phyloP scores from a whole-genome alignment of 2,329 filamentous ascomycete species.

The Diplocarpon rosae region DNA sequence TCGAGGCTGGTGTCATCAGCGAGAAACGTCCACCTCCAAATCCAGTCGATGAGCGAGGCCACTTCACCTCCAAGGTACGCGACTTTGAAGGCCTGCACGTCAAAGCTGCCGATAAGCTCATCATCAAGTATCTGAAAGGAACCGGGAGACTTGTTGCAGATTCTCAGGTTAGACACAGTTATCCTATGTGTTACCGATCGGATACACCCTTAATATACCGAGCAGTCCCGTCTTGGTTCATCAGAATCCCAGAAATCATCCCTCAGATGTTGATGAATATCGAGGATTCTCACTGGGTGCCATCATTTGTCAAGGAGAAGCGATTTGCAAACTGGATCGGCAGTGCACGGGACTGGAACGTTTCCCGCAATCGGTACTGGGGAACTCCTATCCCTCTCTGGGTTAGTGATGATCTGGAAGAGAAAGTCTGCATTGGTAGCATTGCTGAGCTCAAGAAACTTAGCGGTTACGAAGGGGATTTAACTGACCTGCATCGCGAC shows the following conservation, averaged over 20 bases:
- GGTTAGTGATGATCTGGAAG: slow-evolving; percentile 81
- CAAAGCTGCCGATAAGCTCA: slow-evolving; percentile 84
- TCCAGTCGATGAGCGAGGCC: slow-evolving; percentile 75
- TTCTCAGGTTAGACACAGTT: slow-evolving; percentile 80
- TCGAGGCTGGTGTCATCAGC: slow-evolving; percentile 65
- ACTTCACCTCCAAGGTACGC: slow-evolving; percentile 64
- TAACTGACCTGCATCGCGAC: slow-evolving; percentile 82
- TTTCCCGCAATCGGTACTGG: slow-evolving; percentile 91
- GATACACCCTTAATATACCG: slow-evolving; percentile 90
- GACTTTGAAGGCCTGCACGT: slow-evolving; percentile 84
- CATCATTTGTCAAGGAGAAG: slow-evolving; percentile 79
- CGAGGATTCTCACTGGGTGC: slow-evolving; percentile 84
- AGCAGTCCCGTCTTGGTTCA: slow-evolving; percentile 90
- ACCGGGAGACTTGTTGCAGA: slow-evolving; percentile 71
- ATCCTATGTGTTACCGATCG: slow-evolving; percentile 90
- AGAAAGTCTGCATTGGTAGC: slow-evolving; percentile 78
- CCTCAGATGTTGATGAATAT: slow-evolving; percentile 87
- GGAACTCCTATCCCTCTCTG: slow-evolving; percentile 86
- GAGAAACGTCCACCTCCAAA: slow-evolving; percentile 74
- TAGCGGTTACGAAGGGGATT: slow-evolving; percentile 73
- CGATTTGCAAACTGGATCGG: slow-evolving; percentile 86
- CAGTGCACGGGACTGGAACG: slow-evolving; percentile 90
- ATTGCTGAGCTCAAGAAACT: slow-evolving; percentile 73
- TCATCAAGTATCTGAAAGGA: slow-evolving; percentile 78
- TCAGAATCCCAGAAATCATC: slow-evolving; percentile 73